Percentiles rank a stretch among this genome's conserved stretches.
These are phyloP conservation scores for Tetrahymena borealis DNA, from an alignment of 73 alveolate species.

Conservation along the genomic window DNA sequence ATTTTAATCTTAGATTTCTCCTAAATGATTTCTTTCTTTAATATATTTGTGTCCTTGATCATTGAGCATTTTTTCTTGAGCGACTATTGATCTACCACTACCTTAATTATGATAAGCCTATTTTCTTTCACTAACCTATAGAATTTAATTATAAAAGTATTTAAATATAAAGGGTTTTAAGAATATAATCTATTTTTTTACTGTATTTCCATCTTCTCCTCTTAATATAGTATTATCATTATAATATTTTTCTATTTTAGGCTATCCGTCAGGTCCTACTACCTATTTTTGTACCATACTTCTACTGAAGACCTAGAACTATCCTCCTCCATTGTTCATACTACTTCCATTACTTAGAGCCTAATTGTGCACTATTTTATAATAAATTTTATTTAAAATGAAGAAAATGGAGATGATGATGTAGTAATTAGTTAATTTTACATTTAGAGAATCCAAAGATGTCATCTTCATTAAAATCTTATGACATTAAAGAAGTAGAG, in stretches of 20 bases:
- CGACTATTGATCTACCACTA: background rate
- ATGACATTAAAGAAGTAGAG: background rate
- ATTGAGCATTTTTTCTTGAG: background rate
- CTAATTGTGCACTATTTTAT: background rate
- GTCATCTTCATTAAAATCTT: background rate
- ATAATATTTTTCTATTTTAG: background rate
- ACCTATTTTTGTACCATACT: background rate
- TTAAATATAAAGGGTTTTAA: background rate
- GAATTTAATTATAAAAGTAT: background rate
- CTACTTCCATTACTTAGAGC: background rate
- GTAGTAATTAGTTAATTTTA: background rate
- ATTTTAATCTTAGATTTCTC: background rate
- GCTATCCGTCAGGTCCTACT: background rate
- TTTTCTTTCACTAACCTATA: background rate
- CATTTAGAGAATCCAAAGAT: background rate
- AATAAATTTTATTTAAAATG: background rate
- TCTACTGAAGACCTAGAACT: background rate
- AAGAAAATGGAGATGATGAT: background rate
- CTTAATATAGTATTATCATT: background rate
- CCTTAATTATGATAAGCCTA: background rate
- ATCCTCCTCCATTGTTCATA: background rate
- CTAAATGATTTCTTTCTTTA: background rate
- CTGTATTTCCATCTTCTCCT: background rate
- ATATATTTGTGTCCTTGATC: background rate
- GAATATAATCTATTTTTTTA: background rate